Evolutionary conservation across 257 asterid species (phyloP).

Genomic region (Fraxinus cuspidata): DNA sequence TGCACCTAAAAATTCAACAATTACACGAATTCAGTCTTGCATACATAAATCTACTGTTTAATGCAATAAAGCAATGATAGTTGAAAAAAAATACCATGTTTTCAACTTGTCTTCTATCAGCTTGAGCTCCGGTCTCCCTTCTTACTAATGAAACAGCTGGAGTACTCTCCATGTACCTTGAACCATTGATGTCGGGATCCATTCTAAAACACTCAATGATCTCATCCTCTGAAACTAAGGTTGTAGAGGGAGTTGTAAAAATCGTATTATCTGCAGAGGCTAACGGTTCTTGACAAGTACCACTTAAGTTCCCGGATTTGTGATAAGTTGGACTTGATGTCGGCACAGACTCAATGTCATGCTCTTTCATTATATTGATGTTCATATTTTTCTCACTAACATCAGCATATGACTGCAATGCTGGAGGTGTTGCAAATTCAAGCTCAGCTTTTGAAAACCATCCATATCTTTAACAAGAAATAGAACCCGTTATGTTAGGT

Average conservation of each 20-base stretch:
- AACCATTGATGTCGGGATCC: constrained; percentile 31
- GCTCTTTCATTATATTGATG: constrained; percentile 33
- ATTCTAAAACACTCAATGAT: constrained; percentile 33
- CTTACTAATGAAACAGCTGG: constrained; percentile 28
- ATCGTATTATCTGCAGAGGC: constrained; percentile 33
- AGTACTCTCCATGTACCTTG: constrained; percentile 32
- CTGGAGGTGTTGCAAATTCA: constrained; percentile 48
- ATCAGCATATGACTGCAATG: constrained; percentile 35
- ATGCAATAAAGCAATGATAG: constrained; percentile 20
- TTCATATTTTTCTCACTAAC: constrained; percentile 34
- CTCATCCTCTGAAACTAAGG: constrained; percentile 29
- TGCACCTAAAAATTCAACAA: background rate
- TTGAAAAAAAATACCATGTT: constrained; percentile 45
- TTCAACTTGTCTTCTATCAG: constrained; percentile 42
- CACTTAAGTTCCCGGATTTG: constrained; percentile 30
- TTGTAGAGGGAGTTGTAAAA: constrained; percentile 34
- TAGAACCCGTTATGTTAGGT: constrained; percentile 24
- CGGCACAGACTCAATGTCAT: constrained; percentile 30
- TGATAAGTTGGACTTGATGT: constrained; percentile 16
- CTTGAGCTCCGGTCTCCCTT: constrained; percentile 39
- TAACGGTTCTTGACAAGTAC: constrained; percentile 29
- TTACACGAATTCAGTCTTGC: constrained; percentile 4
- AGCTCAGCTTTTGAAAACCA: constrained; percentile 76
- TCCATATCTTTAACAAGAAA: constrained; percentile 66
- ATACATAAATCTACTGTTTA: constrained; percentile 5